A percentile compares a stretch with the other conserved stretches of the same genome.
Evolutionary conservation across 2,329 filamentous ascomycete genomes (phyloP).

Genomic region (Nemania bipapillata): DNA sequence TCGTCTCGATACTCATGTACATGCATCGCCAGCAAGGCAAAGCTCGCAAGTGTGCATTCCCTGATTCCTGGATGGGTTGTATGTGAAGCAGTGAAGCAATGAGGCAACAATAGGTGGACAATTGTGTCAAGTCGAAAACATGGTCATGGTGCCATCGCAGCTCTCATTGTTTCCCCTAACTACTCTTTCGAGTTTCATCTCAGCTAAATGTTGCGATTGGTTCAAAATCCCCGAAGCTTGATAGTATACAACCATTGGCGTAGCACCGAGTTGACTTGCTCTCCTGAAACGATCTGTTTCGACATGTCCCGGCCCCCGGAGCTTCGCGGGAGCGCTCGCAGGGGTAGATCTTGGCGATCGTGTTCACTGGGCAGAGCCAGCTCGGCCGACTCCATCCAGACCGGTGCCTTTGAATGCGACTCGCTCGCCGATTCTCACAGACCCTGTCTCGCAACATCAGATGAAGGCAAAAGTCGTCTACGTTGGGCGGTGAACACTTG

Average conservation of each 20-base stretch:
- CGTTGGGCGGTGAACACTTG: slow-evolving; percentile 21
- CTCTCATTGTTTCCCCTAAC: neutral
- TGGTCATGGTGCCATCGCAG: neutral
- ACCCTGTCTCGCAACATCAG: slow-evolving; percentile 34
- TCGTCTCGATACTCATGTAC: too few species aligned
- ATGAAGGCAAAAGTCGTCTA: slow-evolving; percentile 17
- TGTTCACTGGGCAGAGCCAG: slow-evolving; percentile 1
- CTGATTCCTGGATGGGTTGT: neutral
- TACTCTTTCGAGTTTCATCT: slow-evolving; percentile 4
- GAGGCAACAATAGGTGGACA: neutral
- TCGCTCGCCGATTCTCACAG: slow-evolving; percentile 36
- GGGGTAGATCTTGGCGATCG: slow-evolving; percentile 30
- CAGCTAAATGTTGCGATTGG: slow-evolving; percentile 17
- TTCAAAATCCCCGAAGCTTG: neutral
- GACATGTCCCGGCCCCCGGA: neutral
- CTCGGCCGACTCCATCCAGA: neutral
- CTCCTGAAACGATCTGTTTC: slow-evolving; percentile 31
- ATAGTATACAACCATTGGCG: neutral
- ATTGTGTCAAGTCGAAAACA: neutral
- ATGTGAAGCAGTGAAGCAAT: neutral
- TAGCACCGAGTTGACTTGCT: neutral
- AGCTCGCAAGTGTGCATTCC: too few species aligned
- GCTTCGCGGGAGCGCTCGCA: neutral
- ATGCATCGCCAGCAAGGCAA: too few species aligned
- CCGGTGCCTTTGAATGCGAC: slow-evolving; percentile 27